Percentiles rank a stretch among this genome's conserved stretches.
Conservation (phyloP, 2,329 filamentous ascomycete genomes). For the Hypoxylon sp. region DNA sequence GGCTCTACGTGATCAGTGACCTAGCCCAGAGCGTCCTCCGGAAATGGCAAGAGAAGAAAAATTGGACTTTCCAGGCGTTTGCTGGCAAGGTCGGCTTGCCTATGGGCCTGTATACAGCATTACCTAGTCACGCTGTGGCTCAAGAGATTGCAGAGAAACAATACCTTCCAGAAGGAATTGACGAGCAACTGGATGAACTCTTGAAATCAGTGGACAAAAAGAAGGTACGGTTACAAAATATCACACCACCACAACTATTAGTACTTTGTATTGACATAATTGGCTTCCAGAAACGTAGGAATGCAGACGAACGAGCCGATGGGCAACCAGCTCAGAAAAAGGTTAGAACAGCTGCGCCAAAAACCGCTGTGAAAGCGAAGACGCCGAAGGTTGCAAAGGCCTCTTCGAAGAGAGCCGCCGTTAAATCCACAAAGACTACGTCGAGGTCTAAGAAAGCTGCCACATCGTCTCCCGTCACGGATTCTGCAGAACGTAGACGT, state of each 20-base stretch:
- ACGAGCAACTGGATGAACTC: slow-evolving; percentile 81
- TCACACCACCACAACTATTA: neutral
- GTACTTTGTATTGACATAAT: slow-evolving; percentile 49
- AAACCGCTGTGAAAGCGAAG: slow-evolving; percentile 54
- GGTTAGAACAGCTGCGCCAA: slow-evolving; percentile 53
- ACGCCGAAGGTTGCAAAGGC: slow-evolving; percentile 55
- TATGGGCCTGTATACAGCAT: slow-evolving; percentile 79
- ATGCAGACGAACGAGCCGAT: slow-evolving; percentile 64
- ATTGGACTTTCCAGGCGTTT: slow-evolving; percentile 88
- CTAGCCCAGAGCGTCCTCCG: slow-evolving; percentile 86
- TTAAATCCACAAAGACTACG: slow-evolving; percentile 48
- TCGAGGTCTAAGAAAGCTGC: slow-evolving; percentile 52
- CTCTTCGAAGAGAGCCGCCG: slow-evolving; percentile 45
- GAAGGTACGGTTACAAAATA: slow-evolving; percentile 65
- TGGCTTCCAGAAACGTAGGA: slow-evolving; percentile 69
- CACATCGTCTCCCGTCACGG: slow-evolving; percentile 53
- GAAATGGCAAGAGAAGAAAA: slow-evolving; percentile 87
- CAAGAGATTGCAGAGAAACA: slow-evolving; percentile 89
- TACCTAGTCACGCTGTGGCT: slow-evolving; percentile 83
- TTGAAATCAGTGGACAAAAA: slow-evolving; percentile 78
- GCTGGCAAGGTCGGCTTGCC: slow-evolving; percentile 86
- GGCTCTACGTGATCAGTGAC: slow-evolving; percentile 89
- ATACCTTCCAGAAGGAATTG: slow-evolving; percentile 82
- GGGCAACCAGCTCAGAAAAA: slow-evolving; percentile 62
- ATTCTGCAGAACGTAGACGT: slow-evolving; percentile 66